Evolutionary conservation across 2,329 filamentous ascomycete species (phyloP).

Genomic region (Rutstroemia sp.): DNA sequence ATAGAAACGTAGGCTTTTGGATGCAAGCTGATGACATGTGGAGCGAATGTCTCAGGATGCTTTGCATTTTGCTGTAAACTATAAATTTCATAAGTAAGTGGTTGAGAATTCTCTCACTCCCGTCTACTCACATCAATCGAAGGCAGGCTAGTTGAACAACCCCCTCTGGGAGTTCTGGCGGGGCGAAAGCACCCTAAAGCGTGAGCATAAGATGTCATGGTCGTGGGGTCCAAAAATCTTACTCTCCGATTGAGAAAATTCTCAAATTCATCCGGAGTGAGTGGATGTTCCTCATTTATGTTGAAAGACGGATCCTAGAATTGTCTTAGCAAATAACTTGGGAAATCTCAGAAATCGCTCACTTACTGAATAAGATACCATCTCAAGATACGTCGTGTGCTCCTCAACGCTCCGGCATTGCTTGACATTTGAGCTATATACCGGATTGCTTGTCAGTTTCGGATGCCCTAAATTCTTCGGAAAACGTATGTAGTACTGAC

Average conservation of each 20-base stretch:
- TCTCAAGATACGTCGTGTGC: constrained; percentile 27
- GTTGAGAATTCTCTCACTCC: neutral
- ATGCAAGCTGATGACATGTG: constrained; percentile 45
- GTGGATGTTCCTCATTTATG: constrained; percentile 26
- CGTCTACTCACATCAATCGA: constrained; percentile 18
- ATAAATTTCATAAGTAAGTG: neutral
- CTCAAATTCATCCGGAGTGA: constrained; percentile 28
- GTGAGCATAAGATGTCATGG: constrained; percentile 10
- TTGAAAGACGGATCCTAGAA: constrained; percentile 25
- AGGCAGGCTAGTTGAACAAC: constrained; percentile 17
- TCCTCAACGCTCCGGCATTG: constrained; percentile 22
- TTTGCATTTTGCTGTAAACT: constrained; percentile 35
- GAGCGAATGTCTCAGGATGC: constrained; percentile 50
- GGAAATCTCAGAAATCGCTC: neutral
- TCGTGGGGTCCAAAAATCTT: neutral
- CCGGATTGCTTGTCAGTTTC: neutral
- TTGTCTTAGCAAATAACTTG: neutral
- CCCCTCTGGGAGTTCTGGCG: constrained; percentile 19
- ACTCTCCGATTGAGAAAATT: constrained; percentile 28
- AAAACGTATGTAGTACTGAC: neutral
- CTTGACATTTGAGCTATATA: constrained; percentile 19
- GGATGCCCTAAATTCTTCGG: neutral
- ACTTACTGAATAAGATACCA: constrained; percentile 28
- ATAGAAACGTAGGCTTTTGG: constrained; percentile 46
- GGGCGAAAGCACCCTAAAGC: constrained; percentile 24